A percentile compares a stretch with the other conserved stretches of the same genome.
Conservation (phyloP, 1,284 basidiomycete genomes). For the Tilletia indica region DNA sequence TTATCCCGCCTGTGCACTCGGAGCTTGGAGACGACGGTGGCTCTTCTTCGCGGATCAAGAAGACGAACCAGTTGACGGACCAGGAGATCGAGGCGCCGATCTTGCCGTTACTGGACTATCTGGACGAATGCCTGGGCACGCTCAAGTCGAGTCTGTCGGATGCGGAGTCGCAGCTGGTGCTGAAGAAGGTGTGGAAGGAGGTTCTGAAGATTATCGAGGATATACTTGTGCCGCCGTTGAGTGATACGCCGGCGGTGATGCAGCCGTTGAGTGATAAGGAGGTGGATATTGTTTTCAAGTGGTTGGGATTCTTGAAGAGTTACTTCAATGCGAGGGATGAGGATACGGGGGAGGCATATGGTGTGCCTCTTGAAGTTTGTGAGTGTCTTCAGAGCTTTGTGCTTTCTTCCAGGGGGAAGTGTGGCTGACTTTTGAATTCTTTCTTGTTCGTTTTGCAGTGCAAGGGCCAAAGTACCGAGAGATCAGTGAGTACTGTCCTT, state of each 20-base stretch:
- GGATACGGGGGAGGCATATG: slow-evolving; percentile 64
- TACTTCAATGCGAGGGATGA: slow-evolving; percentile 95
- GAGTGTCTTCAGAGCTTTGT: neutral
- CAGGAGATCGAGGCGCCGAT: slow-evolving; percentile 94
- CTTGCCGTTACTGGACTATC: slow-evolving; percentile 88
- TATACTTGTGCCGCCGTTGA: slow-evolving; percentile 85
- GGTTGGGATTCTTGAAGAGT: slow-evolving; percentile 79
- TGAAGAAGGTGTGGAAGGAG: slow-evolving; percentile 95
- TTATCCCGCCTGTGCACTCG: slow-evolving; percentile 49
- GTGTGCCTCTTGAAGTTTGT: slow-evolving; percentile 70
- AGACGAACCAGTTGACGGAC: slow-evolving; percentile 72
- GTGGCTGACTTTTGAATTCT: neutral
- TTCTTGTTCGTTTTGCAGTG: slow-evolving; percentile 56
- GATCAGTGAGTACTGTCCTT: slow-evolving; percentile 21
- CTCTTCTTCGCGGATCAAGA: slow-evolving; percentile 24
- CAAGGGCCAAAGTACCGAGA: slow-evolving; percentile 93
- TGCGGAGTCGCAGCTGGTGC: slow-evolving; percentile 75
- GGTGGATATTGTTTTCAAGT: slow-evolving; percentile 96
- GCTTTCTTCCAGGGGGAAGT: neutral
- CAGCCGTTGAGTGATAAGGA: slow-evolving; percentile 87
- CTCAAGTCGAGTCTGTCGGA: slow-evolving; percentile 79
- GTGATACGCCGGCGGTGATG: slow-evolving; percentile 85
- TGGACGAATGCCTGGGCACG: slow-evolving; percentile 88
- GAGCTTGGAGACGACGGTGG: slow-evolving; percentile 21
- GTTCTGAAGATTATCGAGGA: slow-evolving; percentile 83